Conservation (phyloP, 2,329 filamentous ascomycete species). For the Penicillium sp. region DNA sequence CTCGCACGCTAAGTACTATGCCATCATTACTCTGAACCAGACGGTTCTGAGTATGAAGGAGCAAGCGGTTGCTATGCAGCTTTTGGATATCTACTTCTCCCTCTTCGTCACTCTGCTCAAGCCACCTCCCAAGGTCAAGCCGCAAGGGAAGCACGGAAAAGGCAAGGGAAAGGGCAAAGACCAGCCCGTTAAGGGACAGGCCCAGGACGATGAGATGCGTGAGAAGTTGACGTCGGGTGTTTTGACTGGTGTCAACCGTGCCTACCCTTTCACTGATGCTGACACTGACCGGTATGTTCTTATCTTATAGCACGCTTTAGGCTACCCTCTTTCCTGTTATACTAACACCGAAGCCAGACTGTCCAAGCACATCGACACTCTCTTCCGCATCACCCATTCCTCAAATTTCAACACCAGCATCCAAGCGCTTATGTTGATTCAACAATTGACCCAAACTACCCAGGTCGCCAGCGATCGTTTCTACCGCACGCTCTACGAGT, state of each 20-base stretch:
- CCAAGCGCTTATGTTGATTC: conserved; percentile 91
- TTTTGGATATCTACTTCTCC: conserved; percentile 90
- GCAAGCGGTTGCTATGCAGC: conserved; percentile 74
- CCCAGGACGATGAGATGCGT: conserved; percentile 69
- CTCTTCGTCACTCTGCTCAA: conserved; percentile 85
- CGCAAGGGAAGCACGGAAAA: conserved; percentile 55
- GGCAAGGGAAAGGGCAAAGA: conserved; percentile 44
- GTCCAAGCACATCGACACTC: conserved; percentile 86
- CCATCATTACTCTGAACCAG: conserved; percentile 95
- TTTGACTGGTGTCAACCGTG: conserved; percentile 91
- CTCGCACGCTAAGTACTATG: conserved; percentile 89
- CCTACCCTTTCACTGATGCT: conserved; percentile 86
- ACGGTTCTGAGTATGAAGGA: conserved; percentile 88
- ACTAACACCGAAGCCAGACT: conserved; percentile 57
- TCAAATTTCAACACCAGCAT: conserved; percentile 99
- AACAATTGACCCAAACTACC: conserved; percentile 82
- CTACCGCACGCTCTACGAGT: conserved; percentile 95
- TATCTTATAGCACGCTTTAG: not conserved
- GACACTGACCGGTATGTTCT: conserved; percentile 70
- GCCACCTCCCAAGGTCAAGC: conserved; percentile 42
- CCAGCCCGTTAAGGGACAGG: conserved; percentile 37
- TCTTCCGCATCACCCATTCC: conserved; percentile 95
- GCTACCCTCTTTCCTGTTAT: not conserved
- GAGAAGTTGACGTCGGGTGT: conserved; percentile 94
- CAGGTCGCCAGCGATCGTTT: conserved; percentile 86